These are phyloP conservation scores for Claviceps sorghi DNA, from an alignment of 2,329 filamentous ascomycete species.

Conservation along the genomic window DNA sequence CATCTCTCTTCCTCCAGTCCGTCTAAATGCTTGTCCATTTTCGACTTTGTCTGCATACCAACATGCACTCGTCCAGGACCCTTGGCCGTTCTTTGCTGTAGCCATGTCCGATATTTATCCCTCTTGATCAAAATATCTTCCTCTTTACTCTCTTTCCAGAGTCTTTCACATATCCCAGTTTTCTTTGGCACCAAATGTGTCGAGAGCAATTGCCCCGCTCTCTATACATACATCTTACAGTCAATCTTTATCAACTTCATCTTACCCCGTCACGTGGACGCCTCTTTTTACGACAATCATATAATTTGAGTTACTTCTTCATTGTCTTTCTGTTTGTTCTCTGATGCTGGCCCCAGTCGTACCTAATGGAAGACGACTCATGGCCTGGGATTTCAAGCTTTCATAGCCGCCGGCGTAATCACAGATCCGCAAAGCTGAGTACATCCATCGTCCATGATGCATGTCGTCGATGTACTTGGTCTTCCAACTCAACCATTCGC, in stretches of 20 bases:
- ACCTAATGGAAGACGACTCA: not conserved
- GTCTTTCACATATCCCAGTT: too few relatives aligned
- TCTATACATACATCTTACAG: too few relatives aligned
- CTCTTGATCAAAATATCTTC: not conserved
- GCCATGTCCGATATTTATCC: not conserved
- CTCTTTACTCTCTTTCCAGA: too few relatives aligned
- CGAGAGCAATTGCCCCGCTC: too few relatives aligned
- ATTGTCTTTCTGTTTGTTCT: not conserved
- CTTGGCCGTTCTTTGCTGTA: not conserved
- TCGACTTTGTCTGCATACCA: not conserved
- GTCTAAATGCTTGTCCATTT: not conserved
- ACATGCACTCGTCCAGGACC: not conserved
- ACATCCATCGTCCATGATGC: not conserved
- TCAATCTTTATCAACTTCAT: not conserved
- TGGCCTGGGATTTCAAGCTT: not conserved
- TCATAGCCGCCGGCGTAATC: not conserved
- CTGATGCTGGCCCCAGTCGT: not conserved
- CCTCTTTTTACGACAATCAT: not conserved
- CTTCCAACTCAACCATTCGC: not conserved
- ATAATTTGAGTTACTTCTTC: not conserved
- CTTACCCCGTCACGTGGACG: not conserved
- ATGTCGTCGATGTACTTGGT: not conserved
- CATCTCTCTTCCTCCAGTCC: too few relatives aligned
- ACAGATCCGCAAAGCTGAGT: too few relatives aligned
- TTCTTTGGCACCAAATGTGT: too few relatives aligned